Percentiles rank a stretch among this genome's conserved stretches.
Conservation (phyloP, 176 grass and related monocot genomes). For the Oryza coarctata region DNA sequence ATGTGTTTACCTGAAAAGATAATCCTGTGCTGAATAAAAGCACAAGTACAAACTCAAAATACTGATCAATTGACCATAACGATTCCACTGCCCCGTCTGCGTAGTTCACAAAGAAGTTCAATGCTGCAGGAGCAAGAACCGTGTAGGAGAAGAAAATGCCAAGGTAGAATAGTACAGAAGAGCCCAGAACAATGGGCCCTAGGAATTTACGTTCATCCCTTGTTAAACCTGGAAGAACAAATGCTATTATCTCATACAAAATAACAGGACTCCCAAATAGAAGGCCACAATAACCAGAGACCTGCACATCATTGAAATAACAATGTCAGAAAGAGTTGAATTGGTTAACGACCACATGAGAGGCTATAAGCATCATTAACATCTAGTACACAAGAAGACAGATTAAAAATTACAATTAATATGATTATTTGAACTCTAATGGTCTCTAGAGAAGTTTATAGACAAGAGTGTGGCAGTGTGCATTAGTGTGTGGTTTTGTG, state of each 20-base stretch:
- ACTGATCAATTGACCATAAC: slow-evolving; percentile 94
- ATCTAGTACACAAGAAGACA: background rate
- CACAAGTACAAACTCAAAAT: slow-evolving; percentile 92
- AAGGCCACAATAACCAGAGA: slow-evolving; percentile 96
- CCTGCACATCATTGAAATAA: slow-evolving; percentile 50
- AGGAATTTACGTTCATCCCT: slow-evolving; percentile 84
- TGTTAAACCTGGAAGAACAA: slow-evolving; percentile 90
- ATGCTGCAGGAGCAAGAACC: slow-evolving; percentile 81
- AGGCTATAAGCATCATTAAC: slow-evolving; percentile 10
- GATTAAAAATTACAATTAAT: slow-evolving; percentile 12
- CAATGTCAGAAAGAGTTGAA: slow-evolving; percentile 1
- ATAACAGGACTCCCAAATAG: slow-evolving; percentile 90
- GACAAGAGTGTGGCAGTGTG: background rate
- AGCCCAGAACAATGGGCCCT: slow-evolving; percentile 92
- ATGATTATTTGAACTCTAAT: background rate
- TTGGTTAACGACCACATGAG: background rate
- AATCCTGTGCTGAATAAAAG: slow-evolving; percentile 97
- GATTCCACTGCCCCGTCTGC: slow-evolving; percentile 97
- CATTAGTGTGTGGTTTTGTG: slow-evolving; percentile 9
- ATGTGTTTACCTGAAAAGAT: slow-evolving; percentile 83
- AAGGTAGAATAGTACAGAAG: slow-evolving; percentile 89
- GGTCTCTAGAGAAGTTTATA: background rate
- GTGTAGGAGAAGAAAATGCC: slow-evolving; percentile 92
- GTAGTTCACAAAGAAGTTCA: slow-evolving; percentile 97
- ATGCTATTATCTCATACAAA: slow-evolving; percentile 96